Evolutionary conservation across 2,329 filamentous ascomycete species (phyloP), one percentile per base, ranked within the genome.

Genomic region (Trichoderma asperellum): DNA sequence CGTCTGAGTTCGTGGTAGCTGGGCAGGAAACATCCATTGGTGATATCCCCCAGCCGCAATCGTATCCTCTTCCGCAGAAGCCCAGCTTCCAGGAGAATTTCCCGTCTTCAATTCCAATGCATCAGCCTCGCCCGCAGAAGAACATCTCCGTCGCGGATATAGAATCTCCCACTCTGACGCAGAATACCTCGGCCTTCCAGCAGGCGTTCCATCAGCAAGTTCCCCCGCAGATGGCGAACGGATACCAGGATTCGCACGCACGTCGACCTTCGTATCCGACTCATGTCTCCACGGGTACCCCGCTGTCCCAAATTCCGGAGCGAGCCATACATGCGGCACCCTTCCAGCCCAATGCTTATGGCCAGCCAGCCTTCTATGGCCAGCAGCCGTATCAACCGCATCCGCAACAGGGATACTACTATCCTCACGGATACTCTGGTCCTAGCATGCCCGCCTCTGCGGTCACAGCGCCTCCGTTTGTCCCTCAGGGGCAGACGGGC

Each of bases 201-300:
- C 92, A 94, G 77, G 92, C 94, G 0, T 97, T 98, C 84, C 94
- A 97, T 74, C 94, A 97, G 75, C 94, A 97, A 79, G 89, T 97
- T n/a, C 95, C 94, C 2, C 81, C 90, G 4, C 91, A 94, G 73
- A 87, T 93, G 53, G 79, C 82, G 49, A 88, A 87, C 70, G 82
- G 83, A 29, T 85, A 87, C 59, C 84, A 89, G 52, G 82, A 92
- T 69, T 79, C 86, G 29, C 92, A 94, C 76, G 82, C 84, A 24
- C 89, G 91, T 32, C 88, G 92, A 73, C 83, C 87, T 2, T 92
- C 91, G 1, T 92, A 92, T 76, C 86, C 89, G 35, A 89, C 88
- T 68, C 91, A 93, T 73, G 84, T 88, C 67, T 90, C 91, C 2
- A 89, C 87, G 5, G 91, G 91, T 24, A 96, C 94, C 0, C 94